Conservation (phyloP, 139 green algal genomes). For the Nannochloris sp. region DNA sequence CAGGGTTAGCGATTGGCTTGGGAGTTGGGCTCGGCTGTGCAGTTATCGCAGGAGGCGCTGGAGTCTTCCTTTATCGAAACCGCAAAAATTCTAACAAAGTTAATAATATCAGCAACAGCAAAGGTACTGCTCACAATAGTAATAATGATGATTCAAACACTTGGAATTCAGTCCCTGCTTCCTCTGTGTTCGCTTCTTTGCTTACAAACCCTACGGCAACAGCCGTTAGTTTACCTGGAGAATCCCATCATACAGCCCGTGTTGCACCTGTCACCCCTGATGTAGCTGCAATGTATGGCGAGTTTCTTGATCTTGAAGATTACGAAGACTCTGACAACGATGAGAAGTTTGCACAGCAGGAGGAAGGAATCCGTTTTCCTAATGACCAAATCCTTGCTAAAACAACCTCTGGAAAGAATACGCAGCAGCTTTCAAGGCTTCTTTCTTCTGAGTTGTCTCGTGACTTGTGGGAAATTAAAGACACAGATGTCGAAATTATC, state of each 20-base stretch:
- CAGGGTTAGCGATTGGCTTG: not conserved
- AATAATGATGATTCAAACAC: not conserved
- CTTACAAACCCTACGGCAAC: not conserved
- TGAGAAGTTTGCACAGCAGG: no score
- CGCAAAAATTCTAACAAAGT: not conserved
- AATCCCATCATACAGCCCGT: not conserved
- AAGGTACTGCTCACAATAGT: not conserved
- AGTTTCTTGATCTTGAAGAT: not conserved
- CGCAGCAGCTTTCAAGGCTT: no score
- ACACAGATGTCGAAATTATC: not conserved
- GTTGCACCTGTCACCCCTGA: no score
- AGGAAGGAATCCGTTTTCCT: no score
- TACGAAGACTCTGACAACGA: no score
- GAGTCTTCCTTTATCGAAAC: not conserved
- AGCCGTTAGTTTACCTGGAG: not conserved
- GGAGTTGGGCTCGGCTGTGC: not conserved
- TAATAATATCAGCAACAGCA: not conserved
- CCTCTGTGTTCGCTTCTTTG: not conserved
- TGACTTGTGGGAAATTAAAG: not conserved
- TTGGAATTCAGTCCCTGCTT: not conserved
- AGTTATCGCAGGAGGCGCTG: not conserved
- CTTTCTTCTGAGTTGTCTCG: not conserved
- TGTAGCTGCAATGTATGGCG: no score
- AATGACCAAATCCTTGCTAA: no score
- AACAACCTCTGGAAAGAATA: no score